Conservation (phyloP, 2,329 filamentous ascomycete species). For the Sporothrix schenckii region DNA sequence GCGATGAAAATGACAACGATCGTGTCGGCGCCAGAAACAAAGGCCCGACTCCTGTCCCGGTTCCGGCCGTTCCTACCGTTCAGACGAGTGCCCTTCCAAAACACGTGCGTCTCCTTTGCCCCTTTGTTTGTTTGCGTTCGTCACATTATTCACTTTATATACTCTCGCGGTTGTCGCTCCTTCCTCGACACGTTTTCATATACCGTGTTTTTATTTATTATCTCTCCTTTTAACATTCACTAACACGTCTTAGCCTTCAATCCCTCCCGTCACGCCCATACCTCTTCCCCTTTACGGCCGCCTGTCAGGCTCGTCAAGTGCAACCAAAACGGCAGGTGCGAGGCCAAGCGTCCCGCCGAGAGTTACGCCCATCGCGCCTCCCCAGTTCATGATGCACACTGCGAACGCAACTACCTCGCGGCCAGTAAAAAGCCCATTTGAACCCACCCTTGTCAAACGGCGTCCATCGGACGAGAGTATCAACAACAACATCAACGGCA, state of each 20-base stretch:
- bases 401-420: background rate
- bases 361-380: background rate
- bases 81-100: background rate
- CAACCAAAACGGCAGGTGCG: background rate
- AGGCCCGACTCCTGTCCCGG: background rate
- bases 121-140: background rate
- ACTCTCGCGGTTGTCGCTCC: background rate
- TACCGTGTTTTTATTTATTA: background rate
- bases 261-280: background rate
- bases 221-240: background rate
- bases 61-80: background rate
- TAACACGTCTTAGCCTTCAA: background rate
- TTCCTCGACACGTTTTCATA: background rate
- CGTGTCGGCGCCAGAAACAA: background rate
- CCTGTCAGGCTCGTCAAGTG: background rate
- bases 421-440: background rate
- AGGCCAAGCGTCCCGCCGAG: background rate
- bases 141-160: no score
- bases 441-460: background rate
- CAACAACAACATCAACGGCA: background rate
- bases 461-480: background rate
- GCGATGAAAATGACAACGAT: slow-evolving; percentile 23
- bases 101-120: background rate
- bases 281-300: background rate
- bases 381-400: background rate